These are phyloP conservation scores for Aspergillus sp. DNA, from an alignment of 2,329 filamentous ascomycete species.

Conservation along the genomic window DNA sequence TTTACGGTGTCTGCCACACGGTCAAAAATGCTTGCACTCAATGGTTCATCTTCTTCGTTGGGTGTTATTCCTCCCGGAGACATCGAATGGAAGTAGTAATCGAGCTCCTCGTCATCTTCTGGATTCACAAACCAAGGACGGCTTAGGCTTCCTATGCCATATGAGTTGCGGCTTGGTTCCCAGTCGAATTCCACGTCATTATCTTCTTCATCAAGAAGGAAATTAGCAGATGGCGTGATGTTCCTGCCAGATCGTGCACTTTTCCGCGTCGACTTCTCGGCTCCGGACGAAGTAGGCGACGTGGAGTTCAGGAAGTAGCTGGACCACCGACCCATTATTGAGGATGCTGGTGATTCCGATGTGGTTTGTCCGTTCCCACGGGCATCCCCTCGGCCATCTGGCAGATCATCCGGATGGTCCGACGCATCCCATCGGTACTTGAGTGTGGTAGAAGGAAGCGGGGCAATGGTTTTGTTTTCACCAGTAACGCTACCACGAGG, in stretches of 20 bases:
- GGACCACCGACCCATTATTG: conserved; percentile 34
- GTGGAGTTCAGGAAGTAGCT: conserved; percentile 48
- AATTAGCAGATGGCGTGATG: conserved; percentile 64
- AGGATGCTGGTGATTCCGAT: conserved; percentile 56
- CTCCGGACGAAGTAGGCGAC: conserved; percentile 69
- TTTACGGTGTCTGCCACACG: conserved; percentile 77
- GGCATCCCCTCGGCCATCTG: conserved; percentile 32
- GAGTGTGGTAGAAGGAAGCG: conserved; percentile 80
- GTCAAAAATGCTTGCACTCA: conserved; percentile 68
- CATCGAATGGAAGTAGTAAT: conserved; percentile 71
- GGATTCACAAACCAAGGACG: conserved; percentile 37
- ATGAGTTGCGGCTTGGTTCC: conserved; percentile 36
- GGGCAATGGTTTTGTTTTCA: conserved; percentile 84
- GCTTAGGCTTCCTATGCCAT: conserved; percentile 15
- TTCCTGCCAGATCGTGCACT: too few relatives aligned
- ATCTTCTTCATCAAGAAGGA: conserved; percentile 63
- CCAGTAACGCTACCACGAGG: conserved; percentile 58
- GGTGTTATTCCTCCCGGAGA: conserved; percentile 91
- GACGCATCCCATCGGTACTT: conserved; percentile 80
- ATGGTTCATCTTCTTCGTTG: conserved; percentile 70
- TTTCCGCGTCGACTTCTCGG: conserved; percentile 78
- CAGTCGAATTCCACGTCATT: conserved; percentile 51
- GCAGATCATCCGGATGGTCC: conserved; percentile 70
- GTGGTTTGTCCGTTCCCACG: conserved; percentile 62
- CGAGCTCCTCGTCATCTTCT: conserved; percentile 56